Evolutionary conservation across 1,284 basidiomycete genomes (phyloP), one percentile per base, ranked within the genome.

Genomic region (Porphyrellus sp.): DNA sequence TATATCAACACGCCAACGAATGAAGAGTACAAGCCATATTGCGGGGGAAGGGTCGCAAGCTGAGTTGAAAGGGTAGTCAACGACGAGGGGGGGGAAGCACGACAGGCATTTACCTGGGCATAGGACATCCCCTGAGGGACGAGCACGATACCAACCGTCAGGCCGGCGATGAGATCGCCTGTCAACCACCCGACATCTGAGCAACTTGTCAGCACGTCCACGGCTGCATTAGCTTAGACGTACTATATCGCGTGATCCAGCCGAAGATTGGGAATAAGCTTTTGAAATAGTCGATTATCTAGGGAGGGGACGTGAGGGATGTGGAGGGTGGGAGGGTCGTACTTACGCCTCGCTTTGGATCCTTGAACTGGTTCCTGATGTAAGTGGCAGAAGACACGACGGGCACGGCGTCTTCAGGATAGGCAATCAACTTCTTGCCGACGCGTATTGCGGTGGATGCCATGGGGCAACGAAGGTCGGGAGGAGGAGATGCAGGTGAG

Each of bases 21-120:
- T 2, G 93, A 94, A 4, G 93, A 95, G 71, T 98, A 98, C 9
- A 98, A 80, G 59, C 97, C 97, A 67, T 93, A 98, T 72, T 99
- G 81, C 3, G 90, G 74, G 2, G 84, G 77, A 12, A 99, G 82
- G 0, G 85, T 86, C 2, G 96, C 96, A 57, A 99, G 82, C 80
- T 93, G 74, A 5, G 27, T 43, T 25, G 25, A 38, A 35, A 42
- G 20, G 50, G 39, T 47, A 33, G 28, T 52, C 23, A 53, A 37
- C 9, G 21, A 27, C 21, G 25, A 45, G 40, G 34, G 12, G 38
- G 18, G 20, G 15, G 30, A 21, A 16, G 3, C 3, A 16, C 35
- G 21, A 16, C 9, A 34, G 34, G 28, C 13, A 59, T 60, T 27
- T 66, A 85, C 86, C 71, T 78, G 74, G 33, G 89, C 88, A 65